phyloP scores from a whole-genome alignment of 2,329 filamentous ascomycete species.

The Calonectria multiphialidica region DNA sequence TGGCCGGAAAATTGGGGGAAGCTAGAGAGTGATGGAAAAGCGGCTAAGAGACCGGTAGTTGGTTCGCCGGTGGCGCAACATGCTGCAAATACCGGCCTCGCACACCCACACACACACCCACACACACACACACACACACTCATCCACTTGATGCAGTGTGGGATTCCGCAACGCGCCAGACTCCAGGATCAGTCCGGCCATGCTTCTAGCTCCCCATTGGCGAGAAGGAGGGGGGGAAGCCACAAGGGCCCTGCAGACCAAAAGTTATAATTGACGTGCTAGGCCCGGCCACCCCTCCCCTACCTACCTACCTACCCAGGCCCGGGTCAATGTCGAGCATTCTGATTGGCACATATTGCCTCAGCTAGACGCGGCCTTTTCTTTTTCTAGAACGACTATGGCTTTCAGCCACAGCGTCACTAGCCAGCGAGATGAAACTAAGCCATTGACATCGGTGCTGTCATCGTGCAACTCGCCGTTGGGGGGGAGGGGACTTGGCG shows the following conservation, averaged over 20 bases:
- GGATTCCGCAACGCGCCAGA: neutral
- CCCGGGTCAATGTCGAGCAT: neutral
- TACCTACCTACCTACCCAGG: no score
- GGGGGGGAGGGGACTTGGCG: no score
- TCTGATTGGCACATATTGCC: neutral
- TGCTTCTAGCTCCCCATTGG: neutral
- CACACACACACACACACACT: neutral
- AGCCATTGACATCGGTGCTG: neutral
- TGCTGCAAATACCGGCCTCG: no score
- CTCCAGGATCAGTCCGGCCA: neutral
- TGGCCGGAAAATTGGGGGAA: no score
- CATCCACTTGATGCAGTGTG: neutral
- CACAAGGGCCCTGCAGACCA: neutral
- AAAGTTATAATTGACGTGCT: constrained; percentile 7
- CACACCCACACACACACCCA: neutral
- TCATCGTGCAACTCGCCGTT: neutral
- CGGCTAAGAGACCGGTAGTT: no score
- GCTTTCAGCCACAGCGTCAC: neutral
- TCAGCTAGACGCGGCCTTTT: neutral
- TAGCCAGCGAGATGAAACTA: neutral
- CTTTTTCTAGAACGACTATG: neutral
- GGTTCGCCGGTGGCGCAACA: no score
- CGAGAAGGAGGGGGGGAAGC: neutral
- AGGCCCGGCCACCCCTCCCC: neutral
- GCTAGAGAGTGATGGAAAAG: no score